Base-by-base conservation (phyloP, 768 basidiomycete genomes). In the Polyporus arcularius region DNA sequence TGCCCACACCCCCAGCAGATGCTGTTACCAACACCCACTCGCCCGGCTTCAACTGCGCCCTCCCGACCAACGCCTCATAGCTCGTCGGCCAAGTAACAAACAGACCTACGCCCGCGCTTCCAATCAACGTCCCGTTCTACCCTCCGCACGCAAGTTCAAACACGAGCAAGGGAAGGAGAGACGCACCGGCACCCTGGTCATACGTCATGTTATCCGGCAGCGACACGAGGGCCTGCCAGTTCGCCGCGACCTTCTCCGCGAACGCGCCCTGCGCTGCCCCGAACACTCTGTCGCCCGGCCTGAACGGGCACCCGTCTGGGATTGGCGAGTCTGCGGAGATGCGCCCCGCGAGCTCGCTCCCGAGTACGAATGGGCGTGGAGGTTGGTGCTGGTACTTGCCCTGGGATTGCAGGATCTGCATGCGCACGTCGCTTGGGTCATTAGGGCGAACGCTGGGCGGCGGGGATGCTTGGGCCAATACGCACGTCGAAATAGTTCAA, bases 11-110 rank as follows among this genome's bases (percentile, higher is more conserved):
- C 3, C 96, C 96, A 1, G 96, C 96, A n/a, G 92, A 92, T 7
- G 95, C 96, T 52, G 94, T 93, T 4, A 98, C 88, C 3, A 99
- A 85, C 3, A 97, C 85, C 85, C 89, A 94, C 76, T 98, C 96
- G 21, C 90, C 94, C 55, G 85, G 75, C 70, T 94, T 86, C 43
- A 95, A 74, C 48, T 90, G 77, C 12, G 93, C 96, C 53, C 95
- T 80, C 11, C 90, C 90, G 0, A 94, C 90, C 14, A 99, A 77
- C 0, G 88, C 97, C 69, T 96, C 95, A 67, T 97, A 98, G 62
- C 88, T 90, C 6, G 96, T 98, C 0, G 94, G 92, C 85, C 90
- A 94, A 8, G 94, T 96, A n/a, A 98, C 75, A 66, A 74, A 90
- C 52, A 97, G 70, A 3, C 92, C 94, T 89, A 21, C 4, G 1